A percentile compares a stretch with the other conserved stretches of the same genome.
These are phyloP conservation scores for Xylaria longipes DNA, from an alignment of 495 filamentous ascomycete genomes.

Conservation along the genomic window DNA sequence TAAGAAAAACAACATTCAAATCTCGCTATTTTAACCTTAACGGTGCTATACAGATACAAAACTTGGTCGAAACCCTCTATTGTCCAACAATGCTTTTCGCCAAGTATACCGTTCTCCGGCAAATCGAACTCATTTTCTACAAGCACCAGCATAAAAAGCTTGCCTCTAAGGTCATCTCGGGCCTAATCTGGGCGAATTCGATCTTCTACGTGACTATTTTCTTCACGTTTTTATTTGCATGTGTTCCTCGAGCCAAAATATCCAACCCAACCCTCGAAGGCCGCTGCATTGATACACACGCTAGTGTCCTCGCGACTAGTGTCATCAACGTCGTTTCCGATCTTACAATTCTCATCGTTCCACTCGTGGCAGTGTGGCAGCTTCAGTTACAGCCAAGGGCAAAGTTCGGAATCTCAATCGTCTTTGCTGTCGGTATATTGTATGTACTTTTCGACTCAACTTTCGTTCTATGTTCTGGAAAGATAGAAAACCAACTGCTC, in stretches of 20 bases:
- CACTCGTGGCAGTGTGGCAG: constrained; percentile 42
- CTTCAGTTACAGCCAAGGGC: constrained; percentile 40
- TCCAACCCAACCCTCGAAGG: constrained; percentile 34
- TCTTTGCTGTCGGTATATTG: constrained; percentile 42
- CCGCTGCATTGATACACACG: constrained; percentile 55
- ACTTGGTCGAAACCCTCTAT: constrained; percentile 20
- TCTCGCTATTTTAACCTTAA: not conserved
- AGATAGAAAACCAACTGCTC: not conserved
- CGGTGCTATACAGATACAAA: not conserved
- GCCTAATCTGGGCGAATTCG: constrained; percentile 25
- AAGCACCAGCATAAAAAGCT: constrained; percentile 20
- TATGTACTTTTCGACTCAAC: constrained; percentile 11
- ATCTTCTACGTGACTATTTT: constrained; percentile 30
- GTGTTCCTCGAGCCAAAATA: constrained; percentile 32
- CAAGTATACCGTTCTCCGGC: constrained; percentile 25
- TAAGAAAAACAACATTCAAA: not conserved
- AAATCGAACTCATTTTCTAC: constrained; percentile 26
- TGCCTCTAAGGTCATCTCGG: constrained; percentile 17
- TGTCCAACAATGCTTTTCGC: constrained; percentile 24
- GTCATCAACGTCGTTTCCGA: constrained; percentile 50
- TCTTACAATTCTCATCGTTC: constrained; percentile 44
- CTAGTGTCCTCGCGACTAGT: constrained; percentile 47
- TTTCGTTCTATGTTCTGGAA: not conserved
- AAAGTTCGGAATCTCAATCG: constrained; percentile 38
- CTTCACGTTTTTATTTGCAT: constrained; percentile 27